Percentiles rank a stretch among this genome's conserved stretches.
phyloP scores from a whole-genome alignment of 108 stramenopile species.

The Epithemia pelagica region DNA sequence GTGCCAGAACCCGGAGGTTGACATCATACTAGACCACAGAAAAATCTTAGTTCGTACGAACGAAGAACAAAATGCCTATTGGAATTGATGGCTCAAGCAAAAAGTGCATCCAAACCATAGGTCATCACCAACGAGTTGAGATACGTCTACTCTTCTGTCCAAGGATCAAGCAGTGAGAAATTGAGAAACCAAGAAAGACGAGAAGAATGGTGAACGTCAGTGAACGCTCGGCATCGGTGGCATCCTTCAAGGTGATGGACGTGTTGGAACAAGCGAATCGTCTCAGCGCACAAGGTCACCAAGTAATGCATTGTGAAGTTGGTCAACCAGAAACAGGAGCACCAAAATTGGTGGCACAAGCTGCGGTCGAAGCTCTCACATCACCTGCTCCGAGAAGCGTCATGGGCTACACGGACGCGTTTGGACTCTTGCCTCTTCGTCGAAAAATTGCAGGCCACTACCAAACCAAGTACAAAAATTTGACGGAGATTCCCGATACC shows the following conservation, averaged over 20 bases:
- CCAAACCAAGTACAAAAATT: constrained; percentile 32
- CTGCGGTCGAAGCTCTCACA: constrained; percentile 55
- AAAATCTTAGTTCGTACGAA: too few species aligned
- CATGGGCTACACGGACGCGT: constrained; percentile 88
- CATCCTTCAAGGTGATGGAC: constrained; percentile 90
- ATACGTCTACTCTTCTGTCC: too few species aligned
- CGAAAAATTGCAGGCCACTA: constrained; percentile 68
- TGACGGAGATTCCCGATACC: constrained; percentile 12
- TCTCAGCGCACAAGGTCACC: constrained; percentile 47
- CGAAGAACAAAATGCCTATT: too few species aligned
- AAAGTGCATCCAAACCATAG: too few species aligned
- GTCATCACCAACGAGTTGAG: too few species aligned
- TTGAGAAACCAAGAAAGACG: too few species aligned
- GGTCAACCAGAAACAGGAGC: constrained; percentile 87
- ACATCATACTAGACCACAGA: too few species aligned
- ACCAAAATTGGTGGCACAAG: constrained; percentile 56
- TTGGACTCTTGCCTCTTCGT: constrained; percentile 70
- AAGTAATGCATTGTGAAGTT: constrained; percentile 80
- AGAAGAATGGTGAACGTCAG: not conserved
- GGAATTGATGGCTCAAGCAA: too few species aligned
- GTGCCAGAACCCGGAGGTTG: too few species aligned
- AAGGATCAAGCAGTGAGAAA: too few species aligned
- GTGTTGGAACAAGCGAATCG: constrained; percentile 74
- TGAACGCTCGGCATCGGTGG: constrained; percentile 41
- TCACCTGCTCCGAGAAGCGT: constrained; percentile 17